These are phyloP conservation scores for Paraconiothyrium brasiliense DNA, from an alignment of 2,329 filamentous ascomycete genomes.

Conservation along the genomic window DNA sequence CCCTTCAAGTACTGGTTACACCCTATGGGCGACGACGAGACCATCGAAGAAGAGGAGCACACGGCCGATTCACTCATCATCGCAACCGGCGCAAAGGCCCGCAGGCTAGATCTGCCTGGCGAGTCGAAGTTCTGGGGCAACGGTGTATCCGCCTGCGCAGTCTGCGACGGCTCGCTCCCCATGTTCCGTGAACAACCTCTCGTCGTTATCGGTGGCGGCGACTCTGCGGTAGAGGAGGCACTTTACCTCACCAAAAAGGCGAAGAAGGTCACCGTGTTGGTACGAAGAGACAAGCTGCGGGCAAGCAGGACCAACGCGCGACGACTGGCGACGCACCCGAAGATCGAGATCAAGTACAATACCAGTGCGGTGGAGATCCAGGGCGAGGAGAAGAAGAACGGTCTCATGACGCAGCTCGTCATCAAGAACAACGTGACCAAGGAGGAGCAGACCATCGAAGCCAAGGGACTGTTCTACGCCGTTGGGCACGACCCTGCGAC, in stretches of 20 bases:
- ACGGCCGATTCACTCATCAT: conserved; percentile 94
- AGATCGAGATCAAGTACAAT: conserved; percentile 91
- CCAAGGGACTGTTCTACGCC: conserved; percentile 95
- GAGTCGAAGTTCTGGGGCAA: conserved; percentile 98
- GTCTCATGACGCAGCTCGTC: conserved; percentile 87
- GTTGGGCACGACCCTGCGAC: conserved; percentile 97
- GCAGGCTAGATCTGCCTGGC: conserved; percentile 81
- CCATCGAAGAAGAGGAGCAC: conserved; percentile 72
- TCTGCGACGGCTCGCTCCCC: conserved; percentile 95
- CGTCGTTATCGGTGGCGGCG: conserved; percentile 94
- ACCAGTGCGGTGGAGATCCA: conserved; percentile 81
- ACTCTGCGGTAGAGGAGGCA: conserved; percentile 96
- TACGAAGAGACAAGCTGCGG: conserved; percentile 84
- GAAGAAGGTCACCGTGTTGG: conserved; percentile 91
- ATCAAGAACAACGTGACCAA: conserved; percentile 82
- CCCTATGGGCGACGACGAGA: conserved; percentile 81
- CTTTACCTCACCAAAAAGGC: conserved; percentile 98
- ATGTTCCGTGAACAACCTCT: conserved; percentile 98
- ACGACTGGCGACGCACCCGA: conserved; percentile 81
- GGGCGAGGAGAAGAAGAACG: conserved; percentile 76
- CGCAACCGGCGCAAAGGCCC: conserved; percentile 92
- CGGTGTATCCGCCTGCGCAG: conserved; percentile 94
- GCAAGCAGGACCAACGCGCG: conserved; percentile 93
- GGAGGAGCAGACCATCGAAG: conserved; percentile 82
- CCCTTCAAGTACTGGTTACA: conserved; percentile 88